Conservation (phyloP, 2,329 filamentous ascomycete species). For the Xylaria multiplex region DNA sequence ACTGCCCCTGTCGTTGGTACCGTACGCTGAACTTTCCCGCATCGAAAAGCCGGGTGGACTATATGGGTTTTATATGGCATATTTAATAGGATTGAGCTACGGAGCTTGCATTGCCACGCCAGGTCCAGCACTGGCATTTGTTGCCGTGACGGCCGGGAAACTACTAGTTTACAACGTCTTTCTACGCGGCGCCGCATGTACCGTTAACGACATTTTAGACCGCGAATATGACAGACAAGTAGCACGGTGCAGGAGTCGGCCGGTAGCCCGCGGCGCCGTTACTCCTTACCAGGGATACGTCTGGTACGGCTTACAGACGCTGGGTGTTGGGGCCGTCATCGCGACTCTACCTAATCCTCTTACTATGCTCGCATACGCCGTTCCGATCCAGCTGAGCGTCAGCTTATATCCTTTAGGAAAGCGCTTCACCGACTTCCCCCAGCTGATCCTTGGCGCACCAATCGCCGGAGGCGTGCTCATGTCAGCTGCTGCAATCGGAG, state of each 20-base stretch:
- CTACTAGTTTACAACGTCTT: constrained; percentile 49
- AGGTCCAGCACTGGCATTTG: constrained; percentile 6
- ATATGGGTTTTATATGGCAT: constrained; percentile 42
- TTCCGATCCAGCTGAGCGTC: constrained; percentile 49
- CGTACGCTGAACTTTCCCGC: constrained; percentile 40
- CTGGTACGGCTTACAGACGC: constrained; percentile 56
- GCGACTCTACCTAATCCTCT: constrained; percentile 55
- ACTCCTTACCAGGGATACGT: constrained; percentile 46
- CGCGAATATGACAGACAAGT: constrained; percentile 63
- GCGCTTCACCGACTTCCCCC: constrained; percentile 62
- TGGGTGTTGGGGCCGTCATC: constrained; percentile 46
- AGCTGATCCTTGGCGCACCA: constrained; percentile 60
- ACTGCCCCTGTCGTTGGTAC: constrained; percentile 36
- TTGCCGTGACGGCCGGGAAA: constrained; percentile 26
- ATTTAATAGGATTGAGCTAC: constrained; percentile 39
- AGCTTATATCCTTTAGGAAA: constrained; percentile 61
- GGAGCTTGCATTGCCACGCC: constrained; percentile 33
- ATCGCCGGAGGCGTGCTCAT: constrained; percentile 62
- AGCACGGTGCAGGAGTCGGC: constrained; percentile 61
- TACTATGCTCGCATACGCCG: constrained; percentile 55
- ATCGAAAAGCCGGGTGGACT: constrained; percentile 41
- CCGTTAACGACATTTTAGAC: constrained; percentile 66
- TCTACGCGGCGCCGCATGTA: constrained; percentile 61
- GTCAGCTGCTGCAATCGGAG: constrained; percentile 57
- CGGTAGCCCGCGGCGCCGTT: constrained; percentile 61